A percentile compares a stretch with the other conserved stretches of the same genome.
phyloP scores from a whole-genome alignment of 164 flowering plant species.

The Vitis rupestris region DNA sequence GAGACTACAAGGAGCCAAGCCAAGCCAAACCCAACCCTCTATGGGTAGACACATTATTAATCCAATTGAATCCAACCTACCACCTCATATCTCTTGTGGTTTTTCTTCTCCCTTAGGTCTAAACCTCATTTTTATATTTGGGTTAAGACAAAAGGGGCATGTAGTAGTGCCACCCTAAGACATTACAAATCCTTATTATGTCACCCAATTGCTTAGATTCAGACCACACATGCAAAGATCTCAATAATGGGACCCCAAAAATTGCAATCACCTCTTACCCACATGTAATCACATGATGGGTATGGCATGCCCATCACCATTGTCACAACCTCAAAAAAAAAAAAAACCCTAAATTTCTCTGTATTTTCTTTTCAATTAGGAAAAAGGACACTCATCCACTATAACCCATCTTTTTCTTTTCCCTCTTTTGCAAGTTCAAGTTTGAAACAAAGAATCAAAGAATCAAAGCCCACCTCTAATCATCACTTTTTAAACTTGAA shows the following conservation, averaged over 20 bases:
- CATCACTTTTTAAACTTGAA: neutral
- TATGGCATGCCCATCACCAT: conserved; percentile 18
- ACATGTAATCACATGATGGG: conserved; percentile 38
- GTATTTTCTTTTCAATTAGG: neutral
- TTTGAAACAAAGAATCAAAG: conserved; percentile 9
- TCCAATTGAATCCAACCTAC: too few relatives aligned
- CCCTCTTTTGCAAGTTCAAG: conserved; percentile 14
- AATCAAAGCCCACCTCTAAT: conserved; percentile 20
- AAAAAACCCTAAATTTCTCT: neutral
- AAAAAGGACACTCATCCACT: conserved; percentile 11
- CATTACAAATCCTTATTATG: conserved; percentile 22
- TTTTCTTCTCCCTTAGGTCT: neutral
- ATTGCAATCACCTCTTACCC: conserved; percentile 7
- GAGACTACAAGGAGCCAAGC: too few relatives aligned
- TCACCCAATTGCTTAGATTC: conserved; percentile 15
- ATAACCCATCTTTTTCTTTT: neutral
- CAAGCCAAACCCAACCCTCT: too few relatives aligned
- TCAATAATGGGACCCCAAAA: conserved; percentile 12
- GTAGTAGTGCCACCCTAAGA: conserved; percentile 9
- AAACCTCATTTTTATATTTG: too few relatives aligned
- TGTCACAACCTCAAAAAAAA: neutral
- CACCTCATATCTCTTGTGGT: neutral
- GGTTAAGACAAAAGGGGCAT: neutral
- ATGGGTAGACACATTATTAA: too few relatives aligned
- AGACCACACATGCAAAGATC: conserved; percentile 23